Percentiles rank a stretch among this genome's conserved stretches.
Conservation (phyloP, 768 basidiomycete genomes). For the Boletus reticuloceps region DNA sequence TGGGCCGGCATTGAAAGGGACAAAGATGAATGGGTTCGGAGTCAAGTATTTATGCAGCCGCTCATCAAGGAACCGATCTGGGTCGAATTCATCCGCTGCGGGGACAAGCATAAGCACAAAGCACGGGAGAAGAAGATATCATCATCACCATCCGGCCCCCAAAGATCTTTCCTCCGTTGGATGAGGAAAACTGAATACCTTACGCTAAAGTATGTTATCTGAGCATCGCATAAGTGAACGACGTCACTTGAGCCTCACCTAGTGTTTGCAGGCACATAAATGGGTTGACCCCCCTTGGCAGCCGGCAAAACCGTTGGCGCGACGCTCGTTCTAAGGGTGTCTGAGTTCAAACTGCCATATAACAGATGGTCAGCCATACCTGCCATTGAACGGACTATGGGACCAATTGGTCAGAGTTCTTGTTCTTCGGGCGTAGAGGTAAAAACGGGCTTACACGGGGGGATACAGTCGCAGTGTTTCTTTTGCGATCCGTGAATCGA, state of each 20-base stretch:
- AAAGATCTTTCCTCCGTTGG: slow-evolving; percentile 62
- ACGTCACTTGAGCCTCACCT: slow-evolving; percentile 13
- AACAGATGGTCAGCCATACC: background rate
- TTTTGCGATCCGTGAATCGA: slow-evolving; percentile 7
- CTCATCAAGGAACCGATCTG: slow-evolving; percentile 65
- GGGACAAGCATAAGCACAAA: background rate
- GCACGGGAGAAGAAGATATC: background rate
- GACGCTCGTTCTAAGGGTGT: slow-evolving; percentile 19
- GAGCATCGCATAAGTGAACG: background rate
- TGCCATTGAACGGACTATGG: slow-evolving; percentile 25
- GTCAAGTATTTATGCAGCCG: slow-evolving; percentile 53
- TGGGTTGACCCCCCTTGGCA: slow-evolving; percentile 24
- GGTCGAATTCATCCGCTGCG: slow-evolving; percentile 59
- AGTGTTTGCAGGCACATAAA: slow-evolving; percentile 34
- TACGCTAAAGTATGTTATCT: slow-evolving; percentile 24
- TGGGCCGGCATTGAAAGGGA: slow-evolving; percentile 41
- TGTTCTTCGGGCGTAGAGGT: background rate
- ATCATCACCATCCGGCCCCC: slow-evolving; percentile 62
- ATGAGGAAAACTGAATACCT: slow-evolving; percentile 50
- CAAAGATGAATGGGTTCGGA: slow-evolving; percentile 52
- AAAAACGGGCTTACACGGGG: slow-evolving; percentile 26
- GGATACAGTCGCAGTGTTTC: slow-evolving; percentile 32
- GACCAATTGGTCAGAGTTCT: slow-evolving; percentile 1
- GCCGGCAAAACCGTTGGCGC: slow-evolving; percentile 25
- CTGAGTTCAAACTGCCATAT: background rate